These are phyloP conservation scores for Rosa rugosa DNA, from an alignment of 306 rosid species.

Conservation along the genomic window DNA sequence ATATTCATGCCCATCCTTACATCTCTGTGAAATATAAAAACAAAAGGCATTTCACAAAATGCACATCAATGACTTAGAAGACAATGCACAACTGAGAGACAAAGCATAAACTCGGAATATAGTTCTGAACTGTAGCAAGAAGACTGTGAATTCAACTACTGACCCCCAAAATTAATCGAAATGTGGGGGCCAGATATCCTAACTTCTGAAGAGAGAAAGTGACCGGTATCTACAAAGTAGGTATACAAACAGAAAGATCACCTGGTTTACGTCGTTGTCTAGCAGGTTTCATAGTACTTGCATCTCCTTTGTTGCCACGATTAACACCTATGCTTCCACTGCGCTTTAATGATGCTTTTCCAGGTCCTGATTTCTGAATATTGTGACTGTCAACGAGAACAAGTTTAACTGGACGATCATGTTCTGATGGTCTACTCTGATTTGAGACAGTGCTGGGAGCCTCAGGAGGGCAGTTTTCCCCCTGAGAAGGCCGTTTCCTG, in stretches of 20 bases:
- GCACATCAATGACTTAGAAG: background rate
- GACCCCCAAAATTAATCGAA: background rate
- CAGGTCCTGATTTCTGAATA: slow-evolving; percentile 78
- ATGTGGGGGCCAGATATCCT: background rate
- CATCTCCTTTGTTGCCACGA: slow-evolving; percentile 76
- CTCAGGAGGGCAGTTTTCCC: slow-evolving; percentile 59
- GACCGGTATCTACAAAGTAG: background rate
- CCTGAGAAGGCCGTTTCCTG: slow-evolving; percentile 69
- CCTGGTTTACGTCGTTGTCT: slow-evolving; percentile 90
- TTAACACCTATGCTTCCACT: slow-evolving; percentile 59
- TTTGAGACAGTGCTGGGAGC: slow-evolving; percentile 44
- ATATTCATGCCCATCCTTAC: background rate
- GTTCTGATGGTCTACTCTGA: slow-evolving; percentile 66
- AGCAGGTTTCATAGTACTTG: slow-evolving; percentile 64
- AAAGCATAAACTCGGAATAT: background rate
- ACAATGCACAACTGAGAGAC: background rate
- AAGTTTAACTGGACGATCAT: slow-evolving; percentile 67
- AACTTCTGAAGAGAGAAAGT: slow-evolving; percentile 1
- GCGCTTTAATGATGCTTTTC: slow-evolving; percentile 74
- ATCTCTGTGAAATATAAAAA: background rate
- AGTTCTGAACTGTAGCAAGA: background rate
- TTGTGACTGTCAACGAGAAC: slow-evolving; percentile 89
- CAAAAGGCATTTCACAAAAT: background rate
- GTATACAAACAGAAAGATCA: slow-evolving; percentile 32
- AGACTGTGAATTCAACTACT: slow-evolving; percentile 1